Evolutionary conservation across 257 asterid species (phyloP).

Genomic region (Catharanthus roseus): DNA sequence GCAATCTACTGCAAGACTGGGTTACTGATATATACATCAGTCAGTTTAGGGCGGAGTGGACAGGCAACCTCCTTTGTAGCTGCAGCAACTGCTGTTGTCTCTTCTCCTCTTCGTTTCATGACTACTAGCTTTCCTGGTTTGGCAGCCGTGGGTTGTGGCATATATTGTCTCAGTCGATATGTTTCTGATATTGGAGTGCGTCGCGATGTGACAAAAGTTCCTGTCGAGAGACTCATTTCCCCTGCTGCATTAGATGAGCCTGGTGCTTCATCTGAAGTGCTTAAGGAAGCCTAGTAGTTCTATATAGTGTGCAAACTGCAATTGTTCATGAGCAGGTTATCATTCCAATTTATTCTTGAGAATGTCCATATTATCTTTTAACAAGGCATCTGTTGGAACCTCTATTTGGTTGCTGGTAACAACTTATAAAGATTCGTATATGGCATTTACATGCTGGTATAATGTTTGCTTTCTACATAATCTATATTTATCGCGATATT

Average conservation of each 20-base stretch:
- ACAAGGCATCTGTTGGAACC: no score
- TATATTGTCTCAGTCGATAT: slow-evolving; percentile 61
- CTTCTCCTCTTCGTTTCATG: slow-evolving; percentile 74
- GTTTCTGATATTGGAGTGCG: slow-evolving; percentile 76
- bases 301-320: background rate
- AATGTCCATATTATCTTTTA: background rate
- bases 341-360: background rate
- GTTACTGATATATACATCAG: slow-evolving; percentile 43
- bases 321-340: background rate
- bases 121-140: slow-evolving; percentile 57
- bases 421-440: background rate
- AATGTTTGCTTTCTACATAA: background rate
- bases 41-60: slow-evolving; percentile 78
- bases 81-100: slow-evolving; percentile 55
- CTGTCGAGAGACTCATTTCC: slow-evolving; percentile 71
- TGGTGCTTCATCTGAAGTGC: slow-evolving; percentile 18
- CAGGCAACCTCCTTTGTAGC: slow-evolving; percentile 65
- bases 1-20: slow-evolving; percentile 94
- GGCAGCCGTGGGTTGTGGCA: slow-evolving; percentile 52
- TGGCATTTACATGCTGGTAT: background rate
- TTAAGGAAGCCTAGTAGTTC: slow-evolving; percentile 26
- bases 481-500: no score
- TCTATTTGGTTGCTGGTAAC: background rate
- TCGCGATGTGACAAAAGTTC: slow-evolving; percentile 66
- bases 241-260: slow-evolving; percentile 25